Evolutionary conservation across 352 stramenopile species (phyloP).

Genomic region (Thraustotheca clavata): DNA sequence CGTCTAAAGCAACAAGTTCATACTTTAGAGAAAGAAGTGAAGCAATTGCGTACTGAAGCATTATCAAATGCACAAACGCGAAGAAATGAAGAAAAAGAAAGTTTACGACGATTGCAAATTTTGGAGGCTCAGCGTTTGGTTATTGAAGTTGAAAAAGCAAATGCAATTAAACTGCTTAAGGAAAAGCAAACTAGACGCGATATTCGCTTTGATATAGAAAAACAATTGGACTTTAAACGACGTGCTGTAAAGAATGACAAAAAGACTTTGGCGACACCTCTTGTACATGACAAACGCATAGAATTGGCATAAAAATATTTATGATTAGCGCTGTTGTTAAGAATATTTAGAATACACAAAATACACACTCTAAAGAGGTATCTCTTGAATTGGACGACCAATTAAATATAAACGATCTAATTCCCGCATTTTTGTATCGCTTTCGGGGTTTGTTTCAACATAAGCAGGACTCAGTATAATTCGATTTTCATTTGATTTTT

Average conservation of each 20-base stretch:
- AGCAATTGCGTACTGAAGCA: background rate
- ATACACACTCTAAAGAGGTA: conserved; percentile 21
- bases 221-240: conserved; percentile 42
- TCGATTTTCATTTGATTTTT: conserved; percentile 19
- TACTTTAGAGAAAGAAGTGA: conserved; percentile 28
- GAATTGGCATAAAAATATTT: conserved; percentile 20
- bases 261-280: conserved; percentile 15
- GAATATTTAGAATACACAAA: conserved; percentile 21
- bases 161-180: conserved; percentile 32
- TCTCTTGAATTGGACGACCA: conserved; percentile 36
- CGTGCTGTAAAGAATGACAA: conserved; percentile 25
- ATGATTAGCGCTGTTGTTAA: background rate
- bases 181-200: conserved; percentile 37
- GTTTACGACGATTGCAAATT: conserved; percentile 36
- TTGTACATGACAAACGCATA: conserved; percentile 18
- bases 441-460: conserved; percentile 51
- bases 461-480: conserved; percentile 47
- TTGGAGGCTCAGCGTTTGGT: conserved; percentile 35
- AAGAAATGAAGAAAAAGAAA: conserved; percentile 33
- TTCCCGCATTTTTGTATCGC: conserved; percentile 43
- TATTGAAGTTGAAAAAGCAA: conserved; percentile 39
- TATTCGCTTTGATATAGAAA: conserved; percentile 57
- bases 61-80: background rate
- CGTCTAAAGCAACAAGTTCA: conserved; percentile 28
- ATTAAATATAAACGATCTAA: conserved; percentile 65